Conservation (phyloP, 2,329 filamentous ascomycete genomes). For the Bisporella sp. region DNA sequence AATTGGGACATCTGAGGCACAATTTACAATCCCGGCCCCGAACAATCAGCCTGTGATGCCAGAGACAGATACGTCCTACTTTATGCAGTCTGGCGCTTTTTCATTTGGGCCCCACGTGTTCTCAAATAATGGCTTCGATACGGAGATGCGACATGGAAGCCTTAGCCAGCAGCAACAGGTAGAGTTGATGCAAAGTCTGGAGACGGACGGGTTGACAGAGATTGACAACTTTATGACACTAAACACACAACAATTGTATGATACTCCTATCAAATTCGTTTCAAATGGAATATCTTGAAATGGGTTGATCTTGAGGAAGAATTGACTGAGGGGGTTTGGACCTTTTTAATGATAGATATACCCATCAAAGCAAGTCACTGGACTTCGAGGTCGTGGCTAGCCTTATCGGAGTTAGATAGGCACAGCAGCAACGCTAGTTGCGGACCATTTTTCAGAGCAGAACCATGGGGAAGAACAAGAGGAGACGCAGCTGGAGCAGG, state of each 20-base stretch:
- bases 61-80: constrained; percentile 19
- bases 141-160: constrained; percentile 52
- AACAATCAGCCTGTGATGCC: constrained; percentile 11
- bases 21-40: constrained; percentile 8
- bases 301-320: no score
- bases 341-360: no score
- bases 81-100: constrained; percentile 22
- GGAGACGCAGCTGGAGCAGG: no score
- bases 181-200: constrained; percentile 75
- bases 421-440: no score
- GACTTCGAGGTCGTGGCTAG: no score
- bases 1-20: constrained; percentile 7
- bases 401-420: no score
- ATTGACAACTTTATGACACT: constrained; percentile 52
- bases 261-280: constrained; percentile 14
- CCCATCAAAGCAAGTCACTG: no score
- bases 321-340: no score
- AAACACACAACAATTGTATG: constrained; percentile 15
- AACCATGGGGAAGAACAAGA: no score
- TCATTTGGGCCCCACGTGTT: constrained; percentile 23
- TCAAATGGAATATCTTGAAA: no score
- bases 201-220: constrained; percentile 58
- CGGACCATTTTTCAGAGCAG: no score
- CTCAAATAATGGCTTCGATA: constrained; percentile 36
- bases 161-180: constrained; percentile 75